These are phyloP conservation scores for Amanita thiersii DNA, from an alignment of 768 basidiomycete genomes.

Conservation along the genomic window DNA sequence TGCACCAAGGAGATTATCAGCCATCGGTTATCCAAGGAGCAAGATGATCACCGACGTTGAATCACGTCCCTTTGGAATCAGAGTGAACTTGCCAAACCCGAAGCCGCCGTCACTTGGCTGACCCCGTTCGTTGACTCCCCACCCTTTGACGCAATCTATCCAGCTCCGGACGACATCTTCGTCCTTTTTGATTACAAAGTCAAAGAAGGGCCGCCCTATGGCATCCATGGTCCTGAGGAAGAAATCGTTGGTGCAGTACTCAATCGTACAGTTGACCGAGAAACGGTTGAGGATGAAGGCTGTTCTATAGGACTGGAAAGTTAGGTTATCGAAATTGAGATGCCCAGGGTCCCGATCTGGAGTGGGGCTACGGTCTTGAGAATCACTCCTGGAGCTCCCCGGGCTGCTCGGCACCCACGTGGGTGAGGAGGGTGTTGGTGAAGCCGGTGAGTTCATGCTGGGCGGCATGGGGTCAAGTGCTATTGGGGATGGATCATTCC, in stretches of 20 bases:
- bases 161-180: conserved; percentile 62
- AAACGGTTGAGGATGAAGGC: conserved; percentile 82
- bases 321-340: conserved; percentile 54
- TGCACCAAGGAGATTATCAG: conserved; percentile 10
- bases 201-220: conserved; percentile 64
- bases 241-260: conserved; percentile 70
- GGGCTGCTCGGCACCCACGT: conserved; percentile 17
- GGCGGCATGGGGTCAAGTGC: conserved; percentile 37
- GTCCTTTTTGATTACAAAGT: conserved; percentile 60
- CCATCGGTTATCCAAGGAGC: not conserved
- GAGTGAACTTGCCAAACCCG: conserved; percentile 65
- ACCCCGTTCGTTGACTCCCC: conserved; percentile 80
- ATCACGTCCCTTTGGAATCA: conserved; percentile 53
- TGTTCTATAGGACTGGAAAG: conserved; percentile 64
- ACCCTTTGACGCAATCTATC: conserved; percentile 73
- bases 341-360: conserved; percentile 16
- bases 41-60: conserved; percentile 36
- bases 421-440: conserved; percentile 21
- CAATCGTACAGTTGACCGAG: conserved; percentile 51
- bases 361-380: conserved; percentile 12
- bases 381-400: conserved; percentile 9
- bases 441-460: conserved; percentile 20
- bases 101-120: conserved; percentile 82
- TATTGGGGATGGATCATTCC: conserved; percentile 63
- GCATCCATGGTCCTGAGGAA: conserved; percentile 51